These are phyloP conservation scores for Rhizoctonia solani DNA, from an alignment of 1,284 basidiomycete genomes.

Conservation along the genomic window DNA sequence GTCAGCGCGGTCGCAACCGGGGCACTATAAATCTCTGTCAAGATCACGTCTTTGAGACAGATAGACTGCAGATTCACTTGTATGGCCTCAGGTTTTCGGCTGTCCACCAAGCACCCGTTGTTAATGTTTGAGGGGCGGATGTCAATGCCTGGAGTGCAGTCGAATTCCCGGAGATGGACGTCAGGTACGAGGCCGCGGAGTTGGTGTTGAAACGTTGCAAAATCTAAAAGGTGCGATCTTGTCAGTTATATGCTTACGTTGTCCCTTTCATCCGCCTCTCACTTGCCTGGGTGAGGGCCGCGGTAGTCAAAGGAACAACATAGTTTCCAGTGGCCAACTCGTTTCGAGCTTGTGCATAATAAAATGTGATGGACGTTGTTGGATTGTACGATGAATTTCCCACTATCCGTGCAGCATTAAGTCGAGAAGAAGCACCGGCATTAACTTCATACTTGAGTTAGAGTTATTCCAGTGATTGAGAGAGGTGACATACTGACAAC, in stretches of 20 bases:
- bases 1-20: conserved; percentile 53
- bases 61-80: conserved; percentile 36
- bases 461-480: background rate
- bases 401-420: conserved; percentile 44
- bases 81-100: conserved; percentile 52
- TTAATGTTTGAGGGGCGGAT: conserved; percentile 50
- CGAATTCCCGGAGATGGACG: conserved; percentile 41
- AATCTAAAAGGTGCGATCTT: background rate
- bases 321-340: conserved; percentile 47
- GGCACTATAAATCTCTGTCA: conserved; percentile 37
- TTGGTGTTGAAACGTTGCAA: conserved; percentile 28
- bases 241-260: conserved; percentile 39
- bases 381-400: conserved; percentile 48
- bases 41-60: background rate
- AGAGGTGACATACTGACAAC: conserved; percentile 46
- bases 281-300: conserved; percentile 41
- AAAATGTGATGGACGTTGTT: conserved; percentile 44
- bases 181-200: conserved; percentile 22
- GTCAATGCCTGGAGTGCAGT: conserved; percentile 46
- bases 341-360: conserved; percentile 48
- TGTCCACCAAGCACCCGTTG: conserved; percentile 44
- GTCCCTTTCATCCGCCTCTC: background rate
- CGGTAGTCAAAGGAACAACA: conserved; percentile 43
- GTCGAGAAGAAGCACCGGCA: conserved; percentile 43
- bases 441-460: conserved; percentile 41